phyloP scores from a whole-genome alignment of 2,329 filamentous ascomycete species.

The Hypoxylon sp. region DNA sequence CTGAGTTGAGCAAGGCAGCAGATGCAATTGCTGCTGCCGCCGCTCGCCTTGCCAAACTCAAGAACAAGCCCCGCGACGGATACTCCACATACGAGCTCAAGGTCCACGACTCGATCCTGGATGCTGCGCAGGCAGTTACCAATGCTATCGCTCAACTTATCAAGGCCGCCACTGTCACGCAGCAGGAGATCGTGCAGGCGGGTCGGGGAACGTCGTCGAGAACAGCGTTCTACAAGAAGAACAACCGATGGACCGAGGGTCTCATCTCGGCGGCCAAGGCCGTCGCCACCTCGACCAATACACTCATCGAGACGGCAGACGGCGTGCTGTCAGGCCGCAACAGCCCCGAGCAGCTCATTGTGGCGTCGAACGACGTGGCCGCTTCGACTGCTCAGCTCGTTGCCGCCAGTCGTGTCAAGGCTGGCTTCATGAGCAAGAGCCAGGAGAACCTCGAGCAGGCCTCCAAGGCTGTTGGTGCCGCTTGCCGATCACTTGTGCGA shows the following conservation, averaged over 20 bases:
- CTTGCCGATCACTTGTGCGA: constrained; percentile 85
- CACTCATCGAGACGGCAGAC: constrained; percentile 96
- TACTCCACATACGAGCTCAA: constrained; percentile 96
- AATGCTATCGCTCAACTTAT: constrained; percentile 94
- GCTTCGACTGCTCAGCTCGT: constrained; percentile 97
- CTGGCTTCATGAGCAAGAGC: constrained; percentile 96
- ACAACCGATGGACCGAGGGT: constrained; percentile 98
- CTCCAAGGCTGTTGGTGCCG: constrained; percentile 89
- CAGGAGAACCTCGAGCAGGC: constrained; percentile 92
- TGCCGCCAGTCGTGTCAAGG: constrained; percentile 94
- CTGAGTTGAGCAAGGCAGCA: constrained; percentile 90
- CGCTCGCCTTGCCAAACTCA: constrained; percentile 87
- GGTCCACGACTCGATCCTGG: constrained; percentile 94
- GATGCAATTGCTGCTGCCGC: constrained; percentile 94
- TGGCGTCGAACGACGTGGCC: constrained; percentile 95
- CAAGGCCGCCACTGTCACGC: constrained; percentile 90
- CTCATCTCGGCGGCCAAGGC: constrained; percentile 97
- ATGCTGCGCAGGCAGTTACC: constrained; percentile 91
- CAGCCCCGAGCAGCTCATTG: constrained; percentile 95
- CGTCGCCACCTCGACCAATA: constrained; percentile 92
- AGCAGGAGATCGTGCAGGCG: constrained; percentile 95
- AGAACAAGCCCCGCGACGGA: constrained; percentile 94
- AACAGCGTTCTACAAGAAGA: constrained; percentile 99
- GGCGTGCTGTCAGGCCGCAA: constrained; percentile 92
- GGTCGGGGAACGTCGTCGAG: constrained; percentile 86